phyloP scores from a whole-genome alignment of 176 grass and related monocot genomes.

The Areca catechu region DNA sequence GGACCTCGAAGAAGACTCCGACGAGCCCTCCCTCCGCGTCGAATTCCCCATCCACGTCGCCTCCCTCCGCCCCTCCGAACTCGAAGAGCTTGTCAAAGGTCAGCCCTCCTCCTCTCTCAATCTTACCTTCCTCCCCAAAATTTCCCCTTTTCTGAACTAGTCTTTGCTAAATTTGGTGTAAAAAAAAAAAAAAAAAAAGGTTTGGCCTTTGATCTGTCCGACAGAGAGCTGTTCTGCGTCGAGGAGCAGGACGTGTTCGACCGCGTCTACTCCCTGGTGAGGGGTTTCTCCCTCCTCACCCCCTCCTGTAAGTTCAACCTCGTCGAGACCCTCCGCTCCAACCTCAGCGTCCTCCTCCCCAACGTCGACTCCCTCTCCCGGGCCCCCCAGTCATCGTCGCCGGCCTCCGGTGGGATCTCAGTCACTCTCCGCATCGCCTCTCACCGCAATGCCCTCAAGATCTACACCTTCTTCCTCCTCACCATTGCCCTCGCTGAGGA shows the following conservation, averaged over 20 bases:
- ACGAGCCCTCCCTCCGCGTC: slow-evolving; percentile 41
- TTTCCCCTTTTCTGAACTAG: neutral
- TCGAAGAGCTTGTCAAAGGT: slow-evolving; percentile 99
- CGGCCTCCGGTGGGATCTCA: slow-evolving; percentile 24
- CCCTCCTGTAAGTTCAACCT: slow-evolving; percentile 75
- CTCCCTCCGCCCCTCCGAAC: slow-evolving; percentile 54
- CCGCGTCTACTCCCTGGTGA: slow-evolving; percentile 64
- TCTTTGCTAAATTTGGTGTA: slow-evolving; percentile 7
- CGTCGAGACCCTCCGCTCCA: slow-evolving; percentile 86
- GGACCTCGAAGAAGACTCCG: slow-evolving; percentile 55
- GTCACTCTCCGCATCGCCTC: slow-evolving; percentile 51
- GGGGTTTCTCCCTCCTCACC: slow-evolving; percentile 54
- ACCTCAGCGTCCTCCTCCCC: slow-evolving; percentile 87
- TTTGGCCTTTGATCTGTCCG: slow-evolving; percentile 80
- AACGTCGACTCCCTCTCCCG: slow-evolving; percentile 76
- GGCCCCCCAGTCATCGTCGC: slow-evolving; percentile 36
- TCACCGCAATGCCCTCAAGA: slow-evolving; percentile 79
- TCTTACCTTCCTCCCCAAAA: neutral
- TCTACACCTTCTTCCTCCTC: slow-evolving; percentile 88
- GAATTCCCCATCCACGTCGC: slow-evolving; percentile 40
- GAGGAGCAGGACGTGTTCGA: slow-evolving; percentile 93
- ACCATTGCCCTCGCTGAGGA: slow-evolving; percentile 48
- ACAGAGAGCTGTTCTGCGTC: slow-evolving; percentile 84
- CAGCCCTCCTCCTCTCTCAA: neutral
- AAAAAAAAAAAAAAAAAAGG: slow-evolving; percentile 71